A percentile compares a stretch with the other conserved stretches of the same genome.
phyloP scores from a whole-genome alignment of 148 eudicot genomes.

The Rheum nobile region DNA sequence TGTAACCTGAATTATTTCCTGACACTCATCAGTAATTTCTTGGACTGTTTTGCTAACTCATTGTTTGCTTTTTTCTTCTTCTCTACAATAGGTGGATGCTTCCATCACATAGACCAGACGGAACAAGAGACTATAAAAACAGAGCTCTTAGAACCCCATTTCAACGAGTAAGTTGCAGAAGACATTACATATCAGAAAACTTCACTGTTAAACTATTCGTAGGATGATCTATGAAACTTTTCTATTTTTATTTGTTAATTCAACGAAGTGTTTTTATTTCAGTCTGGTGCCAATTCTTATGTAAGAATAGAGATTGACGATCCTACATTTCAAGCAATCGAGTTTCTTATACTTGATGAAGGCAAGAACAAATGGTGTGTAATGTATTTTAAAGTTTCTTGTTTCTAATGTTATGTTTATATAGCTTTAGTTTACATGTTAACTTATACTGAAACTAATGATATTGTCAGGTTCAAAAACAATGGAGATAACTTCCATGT shows the following conservation, averaged over 20 bases:
- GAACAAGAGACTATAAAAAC: constrained; percentile 59
- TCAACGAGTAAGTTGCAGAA: constrained; percentile 42
- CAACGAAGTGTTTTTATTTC: constrained; percentile 5
- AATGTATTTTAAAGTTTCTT: constrained; percentile 4
- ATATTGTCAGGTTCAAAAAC: constrained; percentile 57
- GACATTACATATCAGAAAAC: not conserved
- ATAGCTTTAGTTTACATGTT: not conserved
- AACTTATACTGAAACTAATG: not conserved
- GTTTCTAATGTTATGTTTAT: not conserved
- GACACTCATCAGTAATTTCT: not conserved
- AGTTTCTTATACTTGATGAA: constrained; percentile 81
- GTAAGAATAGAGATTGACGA: constrained; percentile 80
- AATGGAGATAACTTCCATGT: constrained; percentile 71
- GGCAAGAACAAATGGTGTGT: constrained; percentile 69
- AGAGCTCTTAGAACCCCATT: constrained; percentile 82
- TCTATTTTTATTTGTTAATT: not conserved
- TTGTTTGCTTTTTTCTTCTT: constrained; percentile 2
- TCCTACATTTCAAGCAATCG: constrained; percentile 68
- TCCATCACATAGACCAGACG: constrained; percentile 65
- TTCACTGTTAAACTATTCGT: not conserved
- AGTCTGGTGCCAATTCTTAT: constrained; percentile 65
- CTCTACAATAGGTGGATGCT: constrained; percentile 56
- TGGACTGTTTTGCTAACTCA: not conserved
- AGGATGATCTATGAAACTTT: not conserved
- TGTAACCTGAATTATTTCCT: constrained; percentile 5